Conservation (phyloP, 2,329 filamentous ascomycete species). For the Sclerotinia trifoliorum region DNA sequence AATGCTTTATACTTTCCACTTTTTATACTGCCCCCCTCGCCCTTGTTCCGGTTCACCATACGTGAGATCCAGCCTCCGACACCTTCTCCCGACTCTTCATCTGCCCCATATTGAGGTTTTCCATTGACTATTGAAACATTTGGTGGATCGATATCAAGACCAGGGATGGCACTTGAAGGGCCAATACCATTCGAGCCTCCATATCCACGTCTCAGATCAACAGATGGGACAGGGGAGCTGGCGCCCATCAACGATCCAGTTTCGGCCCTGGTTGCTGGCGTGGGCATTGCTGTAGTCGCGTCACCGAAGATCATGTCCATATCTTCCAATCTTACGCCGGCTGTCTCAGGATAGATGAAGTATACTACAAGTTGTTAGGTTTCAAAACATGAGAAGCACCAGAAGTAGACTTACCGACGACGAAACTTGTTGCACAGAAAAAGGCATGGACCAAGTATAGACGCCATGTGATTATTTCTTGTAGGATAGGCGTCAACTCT, state of each 20-base stretch:
- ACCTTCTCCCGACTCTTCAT: conserved; percentile 47
- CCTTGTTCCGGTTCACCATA: conserved; percentile 57
- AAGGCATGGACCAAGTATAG: conserved; percentile 95
- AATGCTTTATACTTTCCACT: conserved; percentile 40
- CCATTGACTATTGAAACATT: conserved; percentile 54
- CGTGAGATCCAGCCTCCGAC: conserved; percentile 69
- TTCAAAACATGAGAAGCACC: neutral
- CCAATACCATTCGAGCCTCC: conserved; percentile 44
- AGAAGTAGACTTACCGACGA: conserved; percentile 71
- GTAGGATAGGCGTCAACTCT: conserved; percentile 88
- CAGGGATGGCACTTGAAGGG: conserved; percentile 70
- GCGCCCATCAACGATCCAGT: conserved; percentile 76
- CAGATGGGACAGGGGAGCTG: conserved; percentile 76
- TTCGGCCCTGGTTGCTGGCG: conserved; percentile 74
- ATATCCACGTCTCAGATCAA: conserved; percentile 62
- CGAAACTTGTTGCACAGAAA: conserved; percentile 92
- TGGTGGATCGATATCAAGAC: conserved; percentile 78
- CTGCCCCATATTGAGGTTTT: conserved; percentile 45
- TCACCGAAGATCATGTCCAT: conserved; percentile 96
- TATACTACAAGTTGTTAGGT: conserved; percentile 63
- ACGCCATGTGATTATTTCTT: conserved; percentile 90
- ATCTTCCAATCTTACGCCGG: conserved; percentile 90
- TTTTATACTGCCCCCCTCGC: conserved; percentile 36
- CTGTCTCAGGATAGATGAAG: conserved; percentile 96
- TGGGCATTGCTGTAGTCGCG: conserved; percentile 77